Evolutionary conservation across 164 flowering plant genomes (phyloP).

Genomic region (Dillenia suffruticosa): DNA sequence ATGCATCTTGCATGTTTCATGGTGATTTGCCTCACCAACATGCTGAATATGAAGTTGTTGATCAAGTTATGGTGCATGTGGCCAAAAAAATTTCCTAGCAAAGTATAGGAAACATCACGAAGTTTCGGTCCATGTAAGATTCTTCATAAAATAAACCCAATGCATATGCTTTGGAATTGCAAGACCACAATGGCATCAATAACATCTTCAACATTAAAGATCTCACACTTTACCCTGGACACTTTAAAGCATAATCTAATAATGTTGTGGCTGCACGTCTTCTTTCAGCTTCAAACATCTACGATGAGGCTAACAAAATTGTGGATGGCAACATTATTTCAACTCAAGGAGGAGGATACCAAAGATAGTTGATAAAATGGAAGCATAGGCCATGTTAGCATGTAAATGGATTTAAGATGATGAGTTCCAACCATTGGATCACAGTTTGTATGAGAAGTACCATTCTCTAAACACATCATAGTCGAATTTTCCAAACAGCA

Average conservation of each 20-base stretch:
- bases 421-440: neutral
- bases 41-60: neutral
- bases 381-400: neutral
- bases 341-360: neutral
- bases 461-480: neutral
- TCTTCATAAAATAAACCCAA: too few relatives aligned
- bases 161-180: too few relatives aligned
- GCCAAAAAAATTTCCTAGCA: too few relatives aligned
- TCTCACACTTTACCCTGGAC: too few relatives aligned
- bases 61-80: too few relatives aligned
- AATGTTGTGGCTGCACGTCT: neutral
- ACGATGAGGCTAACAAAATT: neutral
- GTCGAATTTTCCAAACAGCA: neutral
- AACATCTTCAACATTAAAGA: too few relatives aligned
- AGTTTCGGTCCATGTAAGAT: too few relatives aligned
- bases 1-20: neutral
- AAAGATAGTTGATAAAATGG: neutral
- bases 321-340: neutral
- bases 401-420: neutral
- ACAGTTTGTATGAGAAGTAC: neutral
- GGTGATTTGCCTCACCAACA: neutral
- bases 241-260: too few relatives aligned
- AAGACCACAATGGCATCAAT: too few relatives aligned
- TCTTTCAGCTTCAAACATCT: neutral
- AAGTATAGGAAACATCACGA: too few relatives aligned